Percentiles rank a stretch among this genome's conserved stretches.
phyloP scores from a whole-genome alignment of 495 filamentous ascomycete species.

The Bathelium albidoporum region DNA sequence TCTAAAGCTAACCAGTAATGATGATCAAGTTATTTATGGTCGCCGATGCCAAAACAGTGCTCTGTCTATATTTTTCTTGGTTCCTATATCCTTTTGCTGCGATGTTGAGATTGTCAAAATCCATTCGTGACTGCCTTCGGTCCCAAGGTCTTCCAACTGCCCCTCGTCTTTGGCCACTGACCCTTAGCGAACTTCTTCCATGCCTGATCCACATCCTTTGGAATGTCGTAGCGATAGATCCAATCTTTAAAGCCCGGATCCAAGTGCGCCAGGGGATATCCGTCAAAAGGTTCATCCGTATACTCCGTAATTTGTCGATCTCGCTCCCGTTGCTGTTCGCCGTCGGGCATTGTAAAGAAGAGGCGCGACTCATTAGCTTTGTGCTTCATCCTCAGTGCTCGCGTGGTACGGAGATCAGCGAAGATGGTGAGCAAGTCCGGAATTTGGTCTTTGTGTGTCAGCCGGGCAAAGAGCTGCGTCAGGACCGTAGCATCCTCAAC shows the following conservation, averaged over 20 bases:
- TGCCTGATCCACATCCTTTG: not conserved
- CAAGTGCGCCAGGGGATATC: not conserved
- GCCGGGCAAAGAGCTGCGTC: not conserved
- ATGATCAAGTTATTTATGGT: too few species aligned
- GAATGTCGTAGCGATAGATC: not conserved
- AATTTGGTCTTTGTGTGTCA: not conserved
- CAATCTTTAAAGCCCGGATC: not conserved
- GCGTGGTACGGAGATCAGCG: not conserved
- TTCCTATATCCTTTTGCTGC: too few species aligned
- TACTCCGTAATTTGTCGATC: not conserved
- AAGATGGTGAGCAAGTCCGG: not conserved
- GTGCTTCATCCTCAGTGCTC: not conserved
- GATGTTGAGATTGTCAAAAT: too few species aligned
- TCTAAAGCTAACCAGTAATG: too few species aligned
- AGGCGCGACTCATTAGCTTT: not conserved
- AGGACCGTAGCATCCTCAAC: conserved; percentile 16
- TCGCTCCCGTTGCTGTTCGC: not conserved
- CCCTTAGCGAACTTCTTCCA: not conserved
- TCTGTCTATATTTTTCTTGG: too few species aligned
- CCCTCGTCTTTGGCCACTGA: not conserved
- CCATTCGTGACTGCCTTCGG: too few species aligned
- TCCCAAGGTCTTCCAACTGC: not conserved
- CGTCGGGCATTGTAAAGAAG: not conserved
- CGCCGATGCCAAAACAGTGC: too few species aligned
- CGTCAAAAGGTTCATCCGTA: not conserved